Conservation (phyloP, 257 asterid genomes). For the Forsythia viridissima region DNA sequence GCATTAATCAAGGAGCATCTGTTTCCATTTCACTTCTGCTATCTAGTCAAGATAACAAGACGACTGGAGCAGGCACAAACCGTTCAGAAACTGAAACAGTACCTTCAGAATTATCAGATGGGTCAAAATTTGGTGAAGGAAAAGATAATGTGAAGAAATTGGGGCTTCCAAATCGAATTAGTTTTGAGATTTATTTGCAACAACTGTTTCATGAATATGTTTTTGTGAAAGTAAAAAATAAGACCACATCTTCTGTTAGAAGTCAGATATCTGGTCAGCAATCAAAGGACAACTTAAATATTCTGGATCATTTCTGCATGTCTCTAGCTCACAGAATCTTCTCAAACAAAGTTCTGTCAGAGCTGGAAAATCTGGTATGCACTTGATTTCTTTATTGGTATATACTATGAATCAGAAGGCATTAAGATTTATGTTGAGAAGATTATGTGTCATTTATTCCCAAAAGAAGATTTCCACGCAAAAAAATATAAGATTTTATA, state of each 20-base stretch:
- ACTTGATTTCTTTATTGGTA: conserved; percentile 18
- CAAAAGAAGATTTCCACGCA: conserved; percentile 2
- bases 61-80: conserved; percentile 32
- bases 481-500: neutral
- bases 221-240: conserved; percentile 73
- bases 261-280: conserved; percentile 59
- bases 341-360: conserved; percentile 75
- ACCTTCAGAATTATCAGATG: conserved; percentile 41
- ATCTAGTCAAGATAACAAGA: conserved; percentile 52
- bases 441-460: neutral
- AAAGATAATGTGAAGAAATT: conserved; percentile 37
- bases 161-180: conserved; percentile 62
- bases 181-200: conserved; percentile 79
- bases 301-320: conserved; percentile 85
- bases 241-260: conserved; percentile 45
- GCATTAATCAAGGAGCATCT: conserved; percentile 80
- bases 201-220: conserved; percentile 89
- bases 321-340: conserved; percentile 95
- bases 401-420: neutral
- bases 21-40: conserved; percentile 74
- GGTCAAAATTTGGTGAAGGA: conserved; percentile 44
- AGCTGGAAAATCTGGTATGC: conserved; percentile 86
- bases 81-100: conserved; percentile 37
- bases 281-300: conserved; percentile 59
- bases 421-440: neutral